Evolutionary conservation across 805 yeast species (phyloP), one percentile per base, ranked within the genome.

Genomic region (Zygotorulaspora danielsina): DNA sequence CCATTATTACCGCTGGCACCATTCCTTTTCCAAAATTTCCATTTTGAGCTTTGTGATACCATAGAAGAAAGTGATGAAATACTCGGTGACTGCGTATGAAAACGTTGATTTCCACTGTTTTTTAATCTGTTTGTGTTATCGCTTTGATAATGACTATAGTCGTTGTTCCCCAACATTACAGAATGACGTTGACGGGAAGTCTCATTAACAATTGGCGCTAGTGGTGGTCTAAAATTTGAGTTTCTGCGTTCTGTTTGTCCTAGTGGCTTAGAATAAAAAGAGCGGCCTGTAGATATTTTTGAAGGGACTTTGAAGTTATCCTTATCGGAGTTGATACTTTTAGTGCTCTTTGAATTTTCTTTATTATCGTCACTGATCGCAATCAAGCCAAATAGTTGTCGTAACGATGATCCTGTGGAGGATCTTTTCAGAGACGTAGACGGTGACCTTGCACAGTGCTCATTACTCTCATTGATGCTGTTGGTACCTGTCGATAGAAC

Each of bases 21-120:
- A 29, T 44, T 47, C 35, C 49, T 54, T 34, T 57, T 59, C 67
- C 67, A 63, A 37, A 63, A 63, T 38, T 57, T 63, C 67, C 67
- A 63, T 34, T 50, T 55, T 6, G 50, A 42, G 18, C 35, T 22
- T 5, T 44, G 40, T 5, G 45, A 42, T 8, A 34, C 24, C 10
- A 37, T 17, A 10, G 59, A 50, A 6, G 58, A 44, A 16, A 44
- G 39, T 2, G 59, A 51, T 4, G 55, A 45, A 15, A 50, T 48
- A 36, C 54, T 54, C 5, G 55, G 41, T 13, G 49, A 45, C 31
- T 45, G 49, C 5, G 39, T 38, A 29, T 45, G 46, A 15, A 38
- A 39, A 13, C 44, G 28, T 15, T 44, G 25, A 15, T 29, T 38
- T 26, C n/a, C 32, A 12, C 29, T 39, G 31, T 21, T 34, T 13